phyloP scores from a whole-genome alignment of 75 land plant species.

The Pinus taeda region DNA sequence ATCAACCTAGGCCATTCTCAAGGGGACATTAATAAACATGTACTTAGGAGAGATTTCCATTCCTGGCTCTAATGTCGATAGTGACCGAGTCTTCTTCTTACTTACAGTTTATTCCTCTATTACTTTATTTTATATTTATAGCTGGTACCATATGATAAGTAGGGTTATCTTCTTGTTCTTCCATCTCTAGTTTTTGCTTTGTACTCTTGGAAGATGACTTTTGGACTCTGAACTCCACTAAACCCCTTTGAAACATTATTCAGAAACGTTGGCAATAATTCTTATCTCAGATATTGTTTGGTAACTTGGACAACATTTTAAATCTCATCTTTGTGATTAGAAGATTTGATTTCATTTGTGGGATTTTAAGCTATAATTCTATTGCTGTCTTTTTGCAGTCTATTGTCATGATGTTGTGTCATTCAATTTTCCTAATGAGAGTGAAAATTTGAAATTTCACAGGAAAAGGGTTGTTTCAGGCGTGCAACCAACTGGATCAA shows the following conservation, averaged over 20 bases:
- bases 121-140: too few relatives aligned
- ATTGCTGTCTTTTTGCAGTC: not conserved
- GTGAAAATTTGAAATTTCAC: conserved; percentile 3
- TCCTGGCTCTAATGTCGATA: too few relatives aligned
- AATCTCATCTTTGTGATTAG: not conserved
- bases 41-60: too few relatives aligned
- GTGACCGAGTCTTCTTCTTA: too few relatives aligned
- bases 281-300: not conserved
- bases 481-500: conserved; percentile 93
- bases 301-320: not conserved
- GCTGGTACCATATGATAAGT: too few relatives aligned
- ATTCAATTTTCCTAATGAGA: conserved; percentile 7
- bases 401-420: not conserved
- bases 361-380: not conserved
- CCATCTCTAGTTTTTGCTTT: too few relatives aligned
- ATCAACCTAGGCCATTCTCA: too few relatives aligned
- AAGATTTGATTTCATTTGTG: not conserved
- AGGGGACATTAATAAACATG: too few relatives aligned
- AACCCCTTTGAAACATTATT: not conserved
- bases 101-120: too few relatives aligned
- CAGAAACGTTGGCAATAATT: not conserved
- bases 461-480: conserved; percentile 98
- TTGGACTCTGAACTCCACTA: not conserved
- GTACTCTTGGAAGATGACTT: not conserved
- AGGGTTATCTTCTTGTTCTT: too few relatives aligned